These are phyloP conservation scores for Monosporascus ibericus DNA, from an alignment of 2,329 filamentous ascomycete genomes.

Conservation along the genomic window DNA sequence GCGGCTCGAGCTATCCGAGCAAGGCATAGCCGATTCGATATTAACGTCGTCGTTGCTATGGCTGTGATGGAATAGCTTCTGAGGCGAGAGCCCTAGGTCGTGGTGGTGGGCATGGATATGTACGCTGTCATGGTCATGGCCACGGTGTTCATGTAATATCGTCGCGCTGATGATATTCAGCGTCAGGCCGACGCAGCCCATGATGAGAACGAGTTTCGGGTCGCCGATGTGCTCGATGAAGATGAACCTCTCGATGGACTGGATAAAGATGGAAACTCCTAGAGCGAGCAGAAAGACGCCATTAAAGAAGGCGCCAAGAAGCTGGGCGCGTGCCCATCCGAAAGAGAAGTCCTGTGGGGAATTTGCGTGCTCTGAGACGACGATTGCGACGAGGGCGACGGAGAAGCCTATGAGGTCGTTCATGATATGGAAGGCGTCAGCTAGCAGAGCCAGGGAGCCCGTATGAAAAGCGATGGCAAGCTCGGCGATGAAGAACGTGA, in stretches of 20 bases:
- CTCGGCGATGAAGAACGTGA: conserved; percentile 46
- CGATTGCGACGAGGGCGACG: conserved; percentile 58
- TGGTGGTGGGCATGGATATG: conserved; percentile 4
- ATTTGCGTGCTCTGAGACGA: conserved; percentile 48
- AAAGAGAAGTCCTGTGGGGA: conserved; percentile 59
- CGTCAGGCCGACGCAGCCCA: conserved; percentile 60
- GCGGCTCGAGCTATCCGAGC: conserved; percentile 10
- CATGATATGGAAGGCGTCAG: conserved; percentile 74
- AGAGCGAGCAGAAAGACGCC: conserved; percentile 68
- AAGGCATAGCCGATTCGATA: conserved; percentile 18
- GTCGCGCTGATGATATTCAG: conserved; percentile 62
- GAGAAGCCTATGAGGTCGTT: conserved; percentile 66
- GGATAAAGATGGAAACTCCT: conserved; percentile 65
- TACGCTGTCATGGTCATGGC: conserved; percentile 19
- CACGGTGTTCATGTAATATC: conserved; percentile 55
- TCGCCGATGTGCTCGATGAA: conserved; percentile 53
- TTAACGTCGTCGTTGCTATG: conserved; percentile 34
- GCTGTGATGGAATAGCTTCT: conserved; percentile 7
- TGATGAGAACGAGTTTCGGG: conserved; percentile 60
- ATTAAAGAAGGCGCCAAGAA: conserved; percentile 76
- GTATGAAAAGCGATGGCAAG: conserved; percentile 45
- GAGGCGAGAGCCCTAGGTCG: conserved; percentile 5
- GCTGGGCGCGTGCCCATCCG: conserved; percentile 69
- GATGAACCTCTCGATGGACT: conserved; percentile 66
- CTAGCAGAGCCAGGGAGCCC: conserved; percentile 63